phyloP scores from a whole-genome alignment of 2,329 filamentous ascomycete species.

The Aspergillaceae sp. region DNA sequence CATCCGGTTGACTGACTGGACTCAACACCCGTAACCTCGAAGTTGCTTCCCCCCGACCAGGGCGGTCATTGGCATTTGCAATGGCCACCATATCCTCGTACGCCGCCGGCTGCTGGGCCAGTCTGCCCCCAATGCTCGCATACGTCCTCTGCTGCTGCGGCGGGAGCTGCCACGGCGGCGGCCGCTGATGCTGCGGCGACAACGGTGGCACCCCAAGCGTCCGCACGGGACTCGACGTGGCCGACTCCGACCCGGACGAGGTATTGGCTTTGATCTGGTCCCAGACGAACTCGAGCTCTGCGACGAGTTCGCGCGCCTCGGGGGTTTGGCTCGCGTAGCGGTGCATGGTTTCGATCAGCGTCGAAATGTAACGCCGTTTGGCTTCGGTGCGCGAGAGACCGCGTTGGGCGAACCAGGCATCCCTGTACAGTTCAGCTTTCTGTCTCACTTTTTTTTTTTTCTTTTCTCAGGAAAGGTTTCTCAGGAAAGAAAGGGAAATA shows the following conservation, averaged over 20 bases:
- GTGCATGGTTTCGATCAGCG: conserved; percentile 94
- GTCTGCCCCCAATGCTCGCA: conserved; percentile 27
- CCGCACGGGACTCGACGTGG: conserved; percentile 31
- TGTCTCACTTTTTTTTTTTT: neutral
- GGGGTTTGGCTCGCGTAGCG: conserved; percentile 73
- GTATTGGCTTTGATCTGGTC: conserved; percentile 89
- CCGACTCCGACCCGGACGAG: conserved; percentile 53
- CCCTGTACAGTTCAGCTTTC: conserved; percentile 41
- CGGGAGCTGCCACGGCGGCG: conserved; percentile 17
- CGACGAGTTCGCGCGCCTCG: conserved; percentile 78
- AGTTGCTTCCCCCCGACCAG: conserved; percentile 22
- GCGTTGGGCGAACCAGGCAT: conserved; percentile 87
- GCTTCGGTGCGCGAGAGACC: conserved; percentile 81
- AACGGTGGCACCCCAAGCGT: conserved; percentile 19
- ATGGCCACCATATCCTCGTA: conserved; percentile 40
- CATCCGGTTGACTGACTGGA: conserved; percentile 78
- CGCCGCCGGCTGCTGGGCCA: conserved; percentile 24
- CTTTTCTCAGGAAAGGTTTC: neutral
- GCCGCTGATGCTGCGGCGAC: conserved; percentile 18
- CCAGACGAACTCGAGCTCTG: conserved; percentile 98
- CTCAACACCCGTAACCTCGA: conserved; percentile 63
- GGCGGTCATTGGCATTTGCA: conserved; percentile 25
- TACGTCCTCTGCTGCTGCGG: conserved; percentile 15
- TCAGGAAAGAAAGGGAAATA: conserved; percentile 19
- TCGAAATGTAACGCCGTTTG: conserved; percentile 88